Conservation (phyloP, 2,329 filamentous ascomycete genomes). For the Ilyonectria robusta region DNA sequence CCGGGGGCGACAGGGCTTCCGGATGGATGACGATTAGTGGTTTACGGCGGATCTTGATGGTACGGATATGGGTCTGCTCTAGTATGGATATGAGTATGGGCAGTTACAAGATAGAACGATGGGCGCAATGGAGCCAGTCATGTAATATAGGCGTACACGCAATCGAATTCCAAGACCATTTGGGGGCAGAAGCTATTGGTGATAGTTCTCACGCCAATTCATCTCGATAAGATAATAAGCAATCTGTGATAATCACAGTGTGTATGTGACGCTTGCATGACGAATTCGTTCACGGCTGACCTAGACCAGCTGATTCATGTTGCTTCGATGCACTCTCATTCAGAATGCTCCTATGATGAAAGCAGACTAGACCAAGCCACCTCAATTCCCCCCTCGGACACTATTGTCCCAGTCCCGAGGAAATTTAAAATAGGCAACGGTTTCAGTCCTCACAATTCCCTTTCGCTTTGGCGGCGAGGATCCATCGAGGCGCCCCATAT, state of each 20-base stretch:
- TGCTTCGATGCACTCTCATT: background rate
- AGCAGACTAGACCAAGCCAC: slow-evolving; percentile 13
- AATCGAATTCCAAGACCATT: no score
- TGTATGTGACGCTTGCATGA: background rate
- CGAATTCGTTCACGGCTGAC: background rate
- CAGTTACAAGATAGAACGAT: no score
- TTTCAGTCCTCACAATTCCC: background rate
- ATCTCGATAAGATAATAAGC: background rate
- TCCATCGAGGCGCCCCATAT: slow-evolving; percentile 11
- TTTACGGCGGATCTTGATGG: background rate
- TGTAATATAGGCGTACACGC: no score
- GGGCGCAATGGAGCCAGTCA: no score
- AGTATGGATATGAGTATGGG: background rate
- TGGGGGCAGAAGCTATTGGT: no score
- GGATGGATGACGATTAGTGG: slow-evolving; percentile 61
- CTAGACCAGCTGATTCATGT: background rate
- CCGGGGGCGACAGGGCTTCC: slow-evolving; percentile 60
- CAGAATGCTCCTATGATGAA: background rate
- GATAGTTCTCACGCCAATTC: no score
- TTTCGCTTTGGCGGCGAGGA: slow-evolving; percentile 12
- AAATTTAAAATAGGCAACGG: background rate
- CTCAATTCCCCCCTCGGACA: background rate
- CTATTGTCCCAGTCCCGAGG: background rate
- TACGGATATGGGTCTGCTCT: background rate
- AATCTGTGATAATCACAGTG: background rate